Percentiles rank a stretch among this genome's conserved stretches.
Evolutionary conservation across 345 rosid species (phyloP).

Genomic region (Corymbia maculata): DNA sequence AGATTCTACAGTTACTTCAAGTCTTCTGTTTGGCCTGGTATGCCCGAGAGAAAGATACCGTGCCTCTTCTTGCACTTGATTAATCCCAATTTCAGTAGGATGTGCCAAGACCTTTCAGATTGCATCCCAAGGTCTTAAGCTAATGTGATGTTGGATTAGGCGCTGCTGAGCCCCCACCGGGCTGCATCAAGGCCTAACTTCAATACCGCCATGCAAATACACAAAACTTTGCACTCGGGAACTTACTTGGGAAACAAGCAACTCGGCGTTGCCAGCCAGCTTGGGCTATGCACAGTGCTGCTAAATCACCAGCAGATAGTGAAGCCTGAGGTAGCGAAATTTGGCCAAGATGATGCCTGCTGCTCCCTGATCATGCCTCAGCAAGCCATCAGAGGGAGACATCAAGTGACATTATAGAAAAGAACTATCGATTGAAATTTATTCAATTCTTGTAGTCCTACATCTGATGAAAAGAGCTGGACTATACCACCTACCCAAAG

Average conservation of each 20-base stretch:
- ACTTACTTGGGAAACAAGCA: not conserved
- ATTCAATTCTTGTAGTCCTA: not conserved
- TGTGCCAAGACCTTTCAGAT: not conserved
- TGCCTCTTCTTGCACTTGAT: not conserved
- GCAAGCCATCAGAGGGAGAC: not conserved
- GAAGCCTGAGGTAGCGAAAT: not conserved
- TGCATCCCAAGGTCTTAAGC: not conserved
- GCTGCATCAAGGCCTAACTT: not conserved
- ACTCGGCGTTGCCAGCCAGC: not conserved
- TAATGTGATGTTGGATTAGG: not conserved
- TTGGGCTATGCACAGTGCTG: not conserved
- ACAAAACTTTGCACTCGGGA: not conserved
- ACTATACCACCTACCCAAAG: not conserved
- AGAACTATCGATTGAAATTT: not conserved
- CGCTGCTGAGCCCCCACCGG: not conserved
- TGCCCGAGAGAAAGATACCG: not conserved
- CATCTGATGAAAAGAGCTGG: not conserved
- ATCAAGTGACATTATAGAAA: not conserved
- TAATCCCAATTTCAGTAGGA: not conserved
- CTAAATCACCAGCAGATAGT: not conserved
- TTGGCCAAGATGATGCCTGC: not conserved
- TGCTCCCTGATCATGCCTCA: not conserved
- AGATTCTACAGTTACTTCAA: not conserved
- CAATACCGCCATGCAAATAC: not conserved
- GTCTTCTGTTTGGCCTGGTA: not conserved